Evolutionary conservation across 768 basidiomycete species (phyloP), one percentile per base, ranked within the genome.

Genomic region (Russula lepida): DNA sequence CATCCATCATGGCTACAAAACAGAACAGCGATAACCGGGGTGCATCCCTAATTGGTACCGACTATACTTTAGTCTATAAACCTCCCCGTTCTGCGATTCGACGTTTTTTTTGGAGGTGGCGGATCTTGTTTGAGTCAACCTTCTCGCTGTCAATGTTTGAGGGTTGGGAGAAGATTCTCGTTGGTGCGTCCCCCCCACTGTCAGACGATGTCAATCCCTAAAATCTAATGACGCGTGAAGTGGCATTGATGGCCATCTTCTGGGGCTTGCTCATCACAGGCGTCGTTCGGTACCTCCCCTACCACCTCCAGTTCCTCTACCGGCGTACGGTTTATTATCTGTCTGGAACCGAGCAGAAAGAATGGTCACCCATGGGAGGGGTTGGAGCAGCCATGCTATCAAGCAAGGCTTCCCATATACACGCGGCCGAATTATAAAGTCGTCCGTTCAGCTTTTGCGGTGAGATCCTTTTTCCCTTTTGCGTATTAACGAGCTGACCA

Each of bases 81-180:
- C 67, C 72, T 19, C 71, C 72, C 6, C 64, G 57, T 21, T 65
- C 57, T 58, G 15, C 60, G 6, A 8, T 68, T 46, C 68, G 64
- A 11, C 64, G 62, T 25, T 68, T 68, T 64, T 57, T 84, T 51
- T 84, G 84, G 83, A 77, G 76, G 15, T 74, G 76, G 69, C 75
- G 81, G 62, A 69, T 85, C 54, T 76, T 80, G 74, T 70, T 87
- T 35, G 84, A 85, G 69, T 73, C 78, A 2, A 84, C 84, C 0
- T 81, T 83, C 62, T 85, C 76, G 6, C 72, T 86, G 43, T 76
- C 78, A 30, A 77, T 86, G 67, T 71, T 86, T 59, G 84, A 88
- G 69, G 78, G 81, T 60, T 86, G 85, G 86, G 87, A 88, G 76
- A 83, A 84, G 67, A 67, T 80, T 49, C 69, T 85, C 39, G 75